Evolutionary conservation across 192 early-diverging fungal species (phyloP).

Genomic region (Spizellomyces sp.): DNA sequence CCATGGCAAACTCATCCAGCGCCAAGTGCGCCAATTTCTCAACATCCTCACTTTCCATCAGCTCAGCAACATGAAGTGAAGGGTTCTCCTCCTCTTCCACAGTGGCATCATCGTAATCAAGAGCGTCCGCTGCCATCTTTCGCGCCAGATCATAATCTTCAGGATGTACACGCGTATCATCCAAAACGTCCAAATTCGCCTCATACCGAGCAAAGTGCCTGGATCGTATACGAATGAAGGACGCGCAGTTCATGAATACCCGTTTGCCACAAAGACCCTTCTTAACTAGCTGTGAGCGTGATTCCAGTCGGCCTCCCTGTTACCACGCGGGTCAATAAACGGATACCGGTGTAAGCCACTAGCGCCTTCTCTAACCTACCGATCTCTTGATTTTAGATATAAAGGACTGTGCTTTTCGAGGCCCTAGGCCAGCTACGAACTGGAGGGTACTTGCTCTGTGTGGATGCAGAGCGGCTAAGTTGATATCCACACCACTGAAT

Average conservation of each 20-base stretch:
- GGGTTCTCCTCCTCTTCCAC: constrained; percentile 74
- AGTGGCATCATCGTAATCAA: constrained; percentile 72
- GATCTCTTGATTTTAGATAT: constrained; percentile 56
- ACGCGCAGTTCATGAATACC: constrained; percentile 92
- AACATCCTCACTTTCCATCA: constrained; percentile 75
- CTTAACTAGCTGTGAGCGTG: constrained; percentile 71
- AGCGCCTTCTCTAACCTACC: constrained; percentile 1
- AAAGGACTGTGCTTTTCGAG: constrained; percentile 85
- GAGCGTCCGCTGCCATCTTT: constrained; percentile 94
- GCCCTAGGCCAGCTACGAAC: constrained; percentile 91
- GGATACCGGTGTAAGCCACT: neutral
- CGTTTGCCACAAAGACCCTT: constrained; percentile 60
- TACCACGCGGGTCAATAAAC: neutral
- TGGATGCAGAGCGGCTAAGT: constrained; percentile 65
- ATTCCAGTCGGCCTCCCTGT: constrained; percentile 55
- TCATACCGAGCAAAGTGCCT: constrained; percentile 43
- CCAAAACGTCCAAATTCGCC: constrained; percentile 74
- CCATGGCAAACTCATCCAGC: constrained; percentile 87
- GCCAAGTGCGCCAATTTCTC: constrained; percentile 77
- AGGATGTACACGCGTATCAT: constrained; percentile 94
- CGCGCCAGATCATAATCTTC: constrained; percentile 94
- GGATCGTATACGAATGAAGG: constrained; percentile 84
- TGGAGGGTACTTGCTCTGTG: constrained; percentile 76
- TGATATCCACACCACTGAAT: constrained; percentile 84
- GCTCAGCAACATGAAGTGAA: constrained; percentile 74